Conservation (phyloP, 2,329 filamentous ascomycete species). For the Epichloe brachyelytri region DNA sequence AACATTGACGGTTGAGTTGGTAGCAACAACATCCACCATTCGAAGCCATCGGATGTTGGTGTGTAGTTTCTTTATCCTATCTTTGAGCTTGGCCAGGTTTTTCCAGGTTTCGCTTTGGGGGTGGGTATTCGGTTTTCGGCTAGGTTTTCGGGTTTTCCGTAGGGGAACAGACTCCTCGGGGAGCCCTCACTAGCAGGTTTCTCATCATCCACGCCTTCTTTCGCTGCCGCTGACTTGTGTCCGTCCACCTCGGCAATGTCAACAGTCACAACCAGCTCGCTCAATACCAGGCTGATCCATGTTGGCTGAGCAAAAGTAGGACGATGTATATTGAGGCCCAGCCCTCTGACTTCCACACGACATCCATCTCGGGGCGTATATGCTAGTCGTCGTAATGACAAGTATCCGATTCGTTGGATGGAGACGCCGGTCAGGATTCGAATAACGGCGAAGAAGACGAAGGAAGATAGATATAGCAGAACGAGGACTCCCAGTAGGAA, state of each 20-base stretch:
- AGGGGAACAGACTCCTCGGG: constrained; percentile 8
- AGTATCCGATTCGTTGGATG: constrained; percentile 87
- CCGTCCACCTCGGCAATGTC: constrained; percentile 56
- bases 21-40: constrained; percentile 78
- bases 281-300: constrained; percentile 83
- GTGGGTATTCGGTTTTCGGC: constrained; percentile 12
- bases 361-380: constrained; percentile 84
- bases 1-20: constrained; percentile 64
- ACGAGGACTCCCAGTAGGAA: constrained; percentile 79
- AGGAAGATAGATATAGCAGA: constrained; percentile 79
- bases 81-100: constrained; percentile 64
- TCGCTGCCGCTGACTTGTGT: constrained; percentile 24
- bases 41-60: constrained; percentile 78
- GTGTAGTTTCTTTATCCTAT: constrained; percentile 76
- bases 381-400: constrained; percentile 79
- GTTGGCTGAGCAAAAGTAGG: constrained; percentile 96
- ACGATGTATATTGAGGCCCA: constrained; percentile 79
- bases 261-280: constrained; percentile 72
- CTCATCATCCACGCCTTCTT: constrained; percentile 16
- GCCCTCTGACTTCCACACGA: constrained; percentile 75
- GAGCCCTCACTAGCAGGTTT: constrained; percentile 13
- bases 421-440: constrained; percentile 89
- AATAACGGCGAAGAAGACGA: constrained; percentile 84
- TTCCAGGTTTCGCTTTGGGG: constrained; percentile 66
- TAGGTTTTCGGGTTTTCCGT: constrained; percentile 7